Evolutionary conservation across 176 grass and related monocot genomes (phyloP), one percentile per base, ranked within the genome.

Genomic region (Oryza punctata): DNA sequence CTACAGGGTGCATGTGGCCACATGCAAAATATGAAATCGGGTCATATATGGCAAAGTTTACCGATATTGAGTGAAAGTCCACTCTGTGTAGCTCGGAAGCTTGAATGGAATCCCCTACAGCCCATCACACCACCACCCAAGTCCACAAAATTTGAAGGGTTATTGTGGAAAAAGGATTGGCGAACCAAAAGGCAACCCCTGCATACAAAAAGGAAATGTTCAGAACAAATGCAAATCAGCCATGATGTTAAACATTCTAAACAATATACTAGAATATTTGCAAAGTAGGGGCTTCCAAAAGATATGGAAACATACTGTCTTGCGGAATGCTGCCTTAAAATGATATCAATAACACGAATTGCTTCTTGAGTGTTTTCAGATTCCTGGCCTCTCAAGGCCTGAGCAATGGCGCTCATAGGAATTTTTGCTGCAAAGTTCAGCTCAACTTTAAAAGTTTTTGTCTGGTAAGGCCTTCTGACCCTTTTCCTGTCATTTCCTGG

Each of bases 41-140:
- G 33, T 43, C 24, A 2, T 25, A 29, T 11, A 80, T 84, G 44
- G 19, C 7, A 64, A 75, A 21, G n/a, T 72, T 8, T 61, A 98
- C 95, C 92, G 6, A 98, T 93, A 63, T 98, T 98, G 2, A 98
- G 82, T 49, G 95, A 98, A 21, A 95, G 84, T 12, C 95, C 95
- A 14, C 92, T 91, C 69, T 98, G 95, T 1, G 95, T 90, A 7
- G 92, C 90, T 19, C 95, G 88, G 65, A 98, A 98, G 73, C 90
- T 98, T 1, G 95, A 91, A 57, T 98, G 95, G 37, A 98, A 98
- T 27, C 95, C 95, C 66, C 95, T 72, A n/a, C 92, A 98, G 65
- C 95, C 92, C 84, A 95, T 78, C 1, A 98, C 90, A 29, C 92
- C 95, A 15, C 95, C 95, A 50, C 92, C 92, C 26, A 98, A 70